Base-by-base conservation (phyloP, 331 rosid genomes). In the Rhamnella rubrinervis region DNA sequence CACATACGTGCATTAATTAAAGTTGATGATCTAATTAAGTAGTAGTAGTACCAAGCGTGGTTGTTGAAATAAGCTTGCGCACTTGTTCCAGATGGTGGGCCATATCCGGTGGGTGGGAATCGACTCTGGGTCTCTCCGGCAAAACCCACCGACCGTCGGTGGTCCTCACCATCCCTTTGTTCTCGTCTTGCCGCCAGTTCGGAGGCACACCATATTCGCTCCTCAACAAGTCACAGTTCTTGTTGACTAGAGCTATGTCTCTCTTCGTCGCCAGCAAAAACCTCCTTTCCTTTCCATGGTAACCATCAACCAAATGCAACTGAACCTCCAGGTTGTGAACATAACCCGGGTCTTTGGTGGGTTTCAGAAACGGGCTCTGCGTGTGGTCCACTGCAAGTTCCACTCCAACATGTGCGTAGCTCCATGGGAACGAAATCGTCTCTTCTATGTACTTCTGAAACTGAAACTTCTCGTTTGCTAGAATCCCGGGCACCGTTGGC, bases 341-440 rank as follows among this genome's bases (percentile, higher is more conserved):
- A 21, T 89, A 75, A 6, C 67, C 77, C 5, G 73, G 55, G 67
- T 89, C 96, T n/a, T 63, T 82, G 0, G 70, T 85, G 1, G 50
- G 55, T 70, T 81, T 89, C 25, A 85, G 60, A 76, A 78, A 89
- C 6, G 96, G 91, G 21, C 91, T 85, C 0, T 58, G 59, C 0
- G 23, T 76, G 28, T 89, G 93, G 46, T 89, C 93, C 75, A 89
- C 40, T 3, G 70, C 82, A 0, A 87, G 77, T 31, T 85, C 89
- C 18, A 40, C 80, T 0, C 96, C 96, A n/a, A 89, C 88, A 35
- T 89, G 96, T 0, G 96, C 90, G 55, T 85, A 89, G 49, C 93
- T 85, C 93, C 96, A 89, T 0, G 96, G 96, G 17, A 89, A 85
- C 9, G 77, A 61, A 4, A 86, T 35, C 0, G 78, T 17, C 8